Evolutionary conservation across 805 yeast species (phyloP).

Genomic region (Saturnispora bothae): DNA sequence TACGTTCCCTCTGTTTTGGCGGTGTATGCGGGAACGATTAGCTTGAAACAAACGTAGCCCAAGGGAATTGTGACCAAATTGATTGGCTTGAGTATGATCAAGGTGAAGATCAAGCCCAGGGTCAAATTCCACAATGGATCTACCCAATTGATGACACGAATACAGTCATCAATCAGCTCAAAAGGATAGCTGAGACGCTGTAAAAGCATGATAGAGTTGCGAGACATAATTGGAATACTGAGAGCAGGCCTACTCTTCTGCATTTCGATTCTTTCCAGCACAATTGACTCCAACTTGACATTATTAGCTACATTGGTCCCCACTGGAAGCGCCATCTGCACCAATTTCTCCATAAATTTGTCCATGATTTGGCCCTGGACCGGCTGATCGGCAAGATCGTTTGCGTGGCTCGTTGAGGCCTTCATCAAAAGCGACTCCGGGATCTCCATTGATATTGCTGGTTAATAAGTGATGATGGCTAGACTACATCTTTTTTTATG

Average conservation of each 20-base stretch:
- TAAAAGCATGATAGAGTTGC: conserved; percentile 51
- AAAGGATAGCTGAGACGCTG: conserved; percentile 55
- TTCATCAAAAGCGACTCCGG: conserved; percentile 3
- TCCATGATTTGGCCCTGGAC: conserved; percentile 27
- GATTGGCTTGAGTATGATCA: conserved; percentile 49
- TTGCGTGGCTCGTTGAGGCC: background rate
- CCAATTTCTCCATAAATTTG: conserved; percentile 58
- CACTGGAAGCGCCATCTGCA: conserved; percentile 59
- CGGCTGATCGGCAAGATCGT: background rate
- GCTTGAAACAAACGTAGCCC: conserved; percentile 38
- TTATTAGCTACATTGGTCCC: conserved; percentile 38
- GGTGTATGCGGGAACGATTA: conserved; percentile 60
- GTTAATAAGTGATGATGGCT: too few relatives aligned
- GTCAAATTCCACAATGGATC: conserved; percentile 54
- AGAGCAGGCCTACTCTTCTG: conserved; percentile 59
- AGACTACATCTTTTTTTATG: too few relatives aligned
- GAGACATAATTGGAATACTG: conserved; percentile 60
- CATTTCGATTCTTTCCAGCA: conserved; percentile 45
- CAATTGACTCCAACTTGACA: conserved; percentile 22
- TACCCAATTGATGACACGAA: conserved; percentile 52
- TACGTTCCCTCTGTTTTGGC: conserved; percentile 47
- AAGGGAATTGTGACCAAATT: conserved; percentile 45
- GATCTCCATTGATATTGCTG: background rate
- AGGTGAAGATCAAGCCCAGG: conserved; percentile 28
- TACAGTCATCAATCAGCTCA: conserved; percentile 45